These are phyloP conservation scores for Arachnomyces sp. DNA, from an alignment of 2,329 filamentous ascomycete species.

Conservation along the genomic window DNA sequence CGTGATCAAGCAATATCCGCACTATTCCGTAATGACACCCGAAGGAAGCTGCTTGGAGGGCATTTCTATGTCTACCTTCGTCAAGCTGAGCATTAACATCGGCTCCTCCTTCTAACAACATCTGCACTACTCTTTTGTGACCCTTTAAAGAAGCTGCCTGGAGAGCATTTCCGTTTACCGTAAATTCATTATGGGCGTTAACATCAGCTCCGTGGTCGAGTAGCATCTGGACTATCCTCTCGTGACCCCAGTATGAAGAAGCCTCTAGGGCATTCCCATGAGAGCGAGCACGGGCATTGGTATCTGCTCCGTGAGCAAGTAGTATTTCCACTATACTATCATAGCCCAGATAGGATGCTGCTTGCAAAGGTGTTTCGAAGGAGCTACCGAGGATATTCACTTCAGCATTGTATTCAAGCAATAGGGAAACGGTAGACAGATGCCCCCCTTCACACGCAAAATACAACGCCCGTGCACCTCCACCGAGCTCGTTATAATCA, in stretches of 20 bases:
- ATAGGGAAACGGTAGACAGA: not conserved
- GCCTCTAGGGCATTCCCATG: constrained; percentile 1
- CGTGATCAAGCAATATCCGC: not conserved
- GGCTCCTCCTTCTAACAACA: not conserved
- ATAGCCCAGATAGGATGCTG: not conserved
- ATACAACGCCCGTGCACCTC: not conserved
- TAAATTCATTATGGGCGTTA: too few species aligned
- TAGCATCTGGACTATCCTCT: constrained; percentile 2
- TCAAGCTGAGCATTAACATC: not conserved
- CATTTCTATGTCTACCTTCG: not conserved
- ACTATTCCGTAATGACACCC: not conserved
- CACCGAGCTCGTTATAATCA: not conserved
- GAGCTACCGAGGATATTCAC: not conserved
- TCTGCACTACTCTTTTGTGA: not conserved
- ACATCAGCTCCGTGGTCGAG: not conserved
- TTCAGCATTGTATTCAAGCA: not conserved
- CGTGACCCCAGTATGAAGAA: not conserved
- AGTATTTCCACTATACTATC: constrained; percentile 1
- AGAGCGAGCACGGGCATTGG: not conserved
- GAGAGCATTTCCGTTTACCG: not conserved
- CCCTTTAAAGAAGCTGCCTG: not conserved
- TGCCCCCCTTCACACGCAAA: not conserved
- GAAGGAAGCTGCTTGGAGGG: not conserved
- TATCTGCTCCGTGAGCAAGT: not conserved
- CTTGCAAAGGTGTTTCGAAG: constrained; percentile 2